A percentile compares a stretch with the other conserved stretches of the same genome.
phyloP scores from a whole-genome alignment of 2,329 filamentous ascomycete species.

The Aspergillus sp. region DNA sequence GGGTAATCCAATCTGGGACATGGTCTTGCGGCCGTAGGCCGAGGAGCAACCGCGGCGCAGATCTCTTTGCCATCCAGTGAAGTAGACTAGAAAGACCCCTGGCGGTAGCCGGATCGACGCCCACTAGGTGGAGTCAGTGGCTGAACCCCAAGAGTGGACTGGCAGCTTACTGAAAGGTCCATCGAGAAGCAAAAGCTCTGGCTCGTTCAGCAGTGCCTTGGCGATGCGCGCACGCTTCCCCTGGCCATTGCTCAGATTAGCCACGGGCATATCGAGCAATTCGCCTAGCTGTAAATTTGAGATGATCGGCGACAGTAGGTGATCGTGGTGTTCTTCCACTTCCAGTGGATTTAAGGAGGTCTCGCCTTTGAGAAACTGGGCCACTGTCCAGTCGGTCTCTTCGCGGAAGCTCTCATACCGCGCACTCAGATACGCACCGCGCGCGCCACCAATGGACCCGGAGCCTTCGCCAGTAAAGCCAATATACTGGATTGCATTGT shows the following conservation, averaged over 20 bases:
- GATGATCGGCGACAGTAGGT: slow-evolving; percentile 54
- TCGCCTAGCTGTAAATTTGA: slow-evolving; percentile 58
- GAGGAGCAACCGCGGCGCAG: slow-evolving; percentile 63
- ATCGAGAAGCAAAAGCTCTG: slow-evolving; percentile 76
- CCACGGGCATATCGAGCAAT: slow-evolving; percentile 70
- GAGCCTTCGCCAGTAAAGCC: slow-evolving; percentile 72
- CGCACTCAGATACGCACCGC: slow-evolving; percentile 77
- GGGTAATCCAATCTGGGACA: slow-evolving; percentile 82
- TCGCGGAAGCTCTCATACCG: slow-evolving; percentile 84
- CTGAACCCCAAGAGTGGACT: no score
- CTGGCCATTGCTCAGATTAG: slow-evolving; percentile 89
- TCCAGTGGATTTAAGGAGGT: slow-evolving; percentile 70
- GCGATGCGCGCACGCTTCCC: slow-evolving; percentile 80
- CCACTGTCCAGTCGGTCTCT: slow-evolving; percentile 75
- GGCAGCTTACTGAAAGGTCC: slow-evolving; percentile 73
- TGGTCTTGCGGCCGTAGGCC: slow-evolving; percentile 76
- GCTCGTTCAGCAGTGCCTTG: slow-evolving; percentile 66
- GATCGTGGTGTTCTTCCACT: slow-evolving; percentile 39
- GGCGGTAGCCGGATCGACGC: slow-evolving; percentile 76
- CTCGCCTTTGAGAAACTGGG: slow-evolving; percentile 71
- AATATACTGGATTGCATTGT: slow-evolving; percentile 72
- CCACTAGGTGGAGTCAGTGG: no score
- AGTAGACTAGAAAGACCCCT: slow-evolving; percentile 63
- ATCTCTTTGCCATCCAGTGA: slow-evolving; percentile 54
- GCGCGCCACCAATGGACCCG: slow-evolving; percentile 34